Evolutionary conservation across 331 rosid species (phyloP).

Genomic region (Rosa hybrid): DNA sequence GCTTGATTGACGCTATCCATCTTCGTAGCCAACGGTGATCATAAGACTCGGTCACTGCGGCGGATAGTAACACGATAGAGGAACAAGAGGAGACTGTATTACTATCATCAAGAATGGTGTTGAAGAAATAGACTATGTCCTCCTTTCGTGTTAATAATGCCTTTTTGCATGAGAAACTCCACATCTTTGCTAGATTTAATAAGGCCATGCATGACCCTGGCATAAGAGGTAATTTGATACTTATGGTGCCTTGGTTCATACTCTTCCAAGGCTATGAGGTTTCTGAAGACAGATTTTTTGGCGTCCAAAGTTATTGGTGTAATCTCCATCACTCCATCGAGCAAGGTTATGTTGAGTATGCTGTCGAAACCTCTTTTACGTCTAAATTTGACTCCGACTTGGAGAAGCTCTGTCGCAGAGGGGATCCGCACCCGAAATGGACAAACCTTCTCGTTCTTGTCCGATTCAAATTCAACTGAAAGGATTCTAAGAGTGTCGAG

Average conservation of each 20-base stretch:
- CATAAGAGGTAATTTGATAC: neutral
- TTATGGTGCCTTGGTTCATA: neutral
- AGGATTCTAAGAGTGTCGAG: neutral
- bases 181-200: slow-evolving; percentile 12
- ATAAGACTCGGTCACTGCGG: neutral
- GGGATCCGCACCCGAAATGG: neutral
- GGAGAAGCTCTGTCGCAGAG: neutral
- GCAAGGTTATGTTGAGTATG: neutral
- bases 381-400: neutral
- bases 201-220: neutral
- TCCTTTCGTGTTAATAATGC: neutral
- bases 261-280: neutral
- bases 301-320: neutral
- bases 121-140: neutral
- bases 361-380: neutral
- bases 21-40: neutral
- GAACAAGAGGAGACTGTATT: too few species aligned
- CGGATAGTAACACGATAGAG: neutral
- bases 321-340: neutral
- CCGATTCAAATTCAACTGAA: neutral
- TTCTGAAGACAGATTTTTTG: neutral
- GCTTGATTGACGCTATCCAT: neutral
- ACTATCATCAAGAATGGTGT: neutral
- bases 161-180: slow-evolving; percentile 2
- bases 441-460: neutral